Conservation (phyloP, 352 stramenopile genomes). For the Stramenopiles sp. region DNA sequence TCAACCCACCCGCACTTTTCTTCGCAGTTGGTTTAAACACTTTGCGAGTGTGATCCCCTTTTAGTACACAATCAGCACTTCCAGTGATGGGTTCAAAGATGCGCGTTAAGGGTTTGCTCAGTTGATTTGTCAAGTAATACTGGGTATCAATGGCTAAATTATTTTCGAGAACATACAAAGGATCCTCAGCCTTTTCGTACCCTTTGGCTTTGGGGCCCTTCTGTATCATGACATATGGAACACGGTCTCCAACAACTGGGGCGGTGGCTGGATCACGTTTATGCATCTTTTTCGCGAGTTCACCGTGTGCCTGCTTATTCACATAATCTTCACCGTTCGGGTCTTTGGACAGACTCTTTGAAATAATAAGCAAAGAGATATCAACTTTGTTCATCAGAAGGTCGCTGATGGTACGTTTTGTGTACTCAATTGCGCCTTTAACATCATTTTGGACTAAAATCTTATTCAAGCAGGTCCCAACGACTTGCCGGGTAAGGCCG, state of each 20-base stretch:
- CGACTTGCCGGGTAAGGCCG: slow-evolving; percentile 83
- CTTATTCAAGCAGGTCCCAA: slow-evolving; percentile 90
- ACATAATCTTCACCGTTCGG: slow-evolving; percentile 94
- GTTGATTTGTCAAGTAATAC: slow-evolving; percentile 97
- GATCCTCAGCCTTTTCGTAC: slow-evolving; percentile 95
- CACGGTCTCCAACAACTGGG: slow-evolving; percentile 89
- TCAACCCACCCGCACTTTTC: slow-evolving; percentile 87
- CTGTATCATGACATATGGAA: slow-evolving; percentile 98
- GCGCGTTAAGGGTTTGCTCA: slow-evolving; percentile 86
- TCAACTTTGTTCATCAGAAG: slow-evolving; percentile 99
- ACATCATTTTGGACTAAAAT: slow-evolving; percentile 94
- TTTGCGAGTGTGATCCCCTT: slow-evolving; percentile 91
- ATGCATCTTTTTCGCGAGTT: slow-evolving; percentile 91
- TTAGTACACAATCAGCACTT: slow-evolving; percentile 71
- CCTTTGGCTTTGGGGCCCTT: slow-evolving; percentile 78
- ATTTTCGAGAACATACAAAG: slow-evolving; percentile 95
- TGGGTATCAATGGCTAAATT: slow-evolving; percentile 95
- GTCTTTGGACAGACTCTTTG: slow-evolving; percentile 94
- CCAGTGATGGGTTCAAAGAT: slow-evolving; percentile 96
- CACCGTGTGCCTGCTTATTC: slow-evolving; percentile 93
- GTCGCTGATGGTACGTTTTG: slow-evolving; percentile 89
- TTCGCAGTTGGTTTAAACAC: slow-evolving; percentile 84
- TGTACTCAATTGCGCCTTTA: slow-evolving; percentile 81
- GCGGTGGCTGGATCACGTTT: slow-evolving; percentile 89
- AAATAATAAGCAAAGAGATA: slow-evolving; percentile 98